A percentile compares a stretch with the other conserved stretches of the same genome.
Conservation (phyloP, 345 rosid genomes). For the Eucalyptus regnans region DNA sequence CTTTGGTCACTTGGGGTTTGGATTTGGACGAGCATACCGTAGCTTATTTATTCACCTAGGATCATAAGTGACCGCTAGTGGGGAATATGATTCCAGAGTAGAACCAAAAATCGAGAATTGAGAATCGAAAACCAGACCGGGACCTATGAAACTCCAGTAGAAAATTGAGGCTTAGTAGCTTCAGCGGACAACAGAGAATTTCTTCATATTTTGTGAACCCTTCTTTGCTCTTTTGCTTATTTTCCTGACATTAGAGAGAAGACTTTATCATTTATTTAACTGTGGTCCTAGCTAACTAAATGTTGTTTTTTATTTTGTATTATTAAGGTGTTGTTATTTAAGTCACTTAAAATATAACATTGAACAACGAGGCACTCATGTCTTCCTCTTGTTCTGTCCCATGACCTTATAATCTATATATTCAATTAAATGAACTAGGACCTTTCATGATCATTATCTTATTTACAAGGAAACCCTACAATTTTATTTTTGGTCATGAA, state of each 20-base stretch:
- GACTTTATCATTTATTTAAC: not conserved
- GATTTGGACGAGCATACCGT: not conserved
- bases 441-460: not conserved
- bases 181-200: not conserved
- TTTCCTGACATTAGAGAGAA: not conserved
- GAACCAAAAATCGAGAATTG: accelerated
- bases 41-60: not conserved
- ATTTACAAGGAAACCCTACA: not conserved
- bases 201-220: not conserved
- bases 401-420: not conserved
- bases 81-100: not conserved
- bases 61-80: not conserved
- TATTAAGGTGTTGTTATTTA: not conserved
- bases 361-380: not conserved
- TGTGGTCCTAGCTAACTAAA: not conserved
- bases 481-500: not conserved
- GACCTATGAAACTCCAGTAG: not conserved
- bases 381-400: not conserved
- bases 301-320: not conserved
- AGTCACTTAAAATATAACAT: not conserved
- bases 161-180: not conserved
- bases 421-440: not conserved
- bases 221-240: not conserved
- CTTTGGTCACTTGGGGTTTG: not conserved
- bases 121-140: accelerated